Base-by-base conservation (phyloP, 768 basidiomycete species). In the Tylopilus plumbeoviolaceoides region DNA sequence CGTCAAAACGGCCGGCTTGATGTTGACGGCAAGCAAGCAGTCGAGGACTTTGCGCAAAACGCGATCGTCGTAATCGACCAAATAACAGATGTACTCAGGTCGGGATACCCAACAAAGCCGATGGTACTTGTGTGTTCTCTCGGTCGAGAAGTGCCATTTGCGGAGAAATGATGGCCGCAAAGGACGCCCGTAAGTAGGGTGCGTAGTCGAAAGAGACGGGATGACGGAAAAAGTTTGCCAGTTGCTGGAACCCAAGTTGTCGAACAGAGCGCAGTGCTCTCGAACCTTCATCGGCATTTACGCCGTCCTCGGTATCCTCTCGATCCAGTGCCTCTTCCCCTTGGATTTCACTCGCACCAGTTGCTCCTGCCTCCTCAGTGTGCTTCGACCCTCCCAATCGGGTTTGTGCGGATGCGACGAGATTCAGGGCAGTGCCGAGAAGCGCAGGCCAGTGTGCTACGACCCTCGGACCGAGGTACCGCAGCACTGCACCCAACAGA, bases 121-220 rank as follows among this genome's bases (percentile, higher is more conserved):
- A n/a, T n/a, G n/a, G n/a, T n/a, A n/a, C n/a, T n/a, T n/a, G n/a
- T n/a, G n/a, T n/a, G n/a, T n/a, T n/a, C n/a, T n/a, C n/a, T n/a
- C 83, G 79, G 71, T 88, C 85, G 23, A 98, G 75, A 4, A 73
- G 69, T 0, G 81, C 72, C 23, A 99, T 75, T 7, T 97, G 88
- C 1, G 95, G 94, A 0, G 87, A 82, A 60, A 98, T 87, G 73
- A 91, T 81, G 0, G 80, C 72, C 1, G 73, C 53, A 72, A 91
- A 98, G 9, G 83, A 79, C 7, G 76, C 71, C 5, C 72, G 69
- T 63, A 98, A 74, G 67, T 84, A 95, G 0, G 83, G 79, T 0
- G 74, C 63, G 65, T n/a, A 95, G 68, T 95, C 82, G 84, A 81
- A 80, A 93, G 93, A 73, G 98, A n/a, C n/a, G n/a, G n/a, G n/a